Base-by-base conservation (phyloP, 805 yeast species). In the Cyberlindnera maclurae region DNA sequence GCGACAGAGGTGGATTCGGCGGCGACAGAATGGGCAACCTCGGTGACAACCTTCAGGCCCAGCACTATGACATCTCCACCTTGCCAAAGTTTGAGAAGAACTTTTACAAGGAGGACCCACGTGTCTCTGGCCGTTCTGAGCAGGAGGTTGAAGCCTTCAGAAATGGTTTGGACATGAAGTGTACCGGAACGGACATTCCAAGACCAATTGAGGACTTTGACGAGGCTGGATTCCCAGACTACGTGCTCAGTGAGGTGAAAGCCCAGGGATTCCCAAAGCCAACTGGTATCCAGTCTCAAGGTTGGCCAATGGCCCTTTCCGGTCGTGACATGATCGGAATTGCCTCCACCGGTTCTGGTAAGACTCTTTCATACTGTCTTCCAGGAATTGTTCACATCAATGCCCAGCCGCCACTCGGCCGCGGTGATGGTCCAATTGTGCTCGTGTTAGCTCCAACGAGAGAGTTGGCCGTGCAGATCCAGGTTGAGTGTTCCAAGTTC, bases 301-400 rank as follows among this genome's bases (percentile, higher is more conserved):
- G 98, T 71, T 93, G 98, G 98, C 98, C 98, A 48, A 93, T 93
- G 98, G 98, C 98, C 58, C 73, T 89, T 43, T 79, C 90, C 55
- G 98, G 98, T 72, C 86, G 97, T 70, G 97, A 93, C 64, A 83
- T 93, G 90, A 85, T 93, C 66, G 98, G 98, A 75, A 82, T 93
- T 63, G 97, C 98, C 41, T 83, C 96, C 52, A 93, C 98, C 51
- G 98, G 98, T 68, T 89, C 97, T 40, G 98, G 98, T 75, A 93
- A 93, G 74, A 93, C 98, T 46, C 73, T 93, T 55, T 86, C 97
- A 31, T 93, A 90, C 74, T 87, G 96, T 73, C 73, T 93, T 59
- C 98, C 98, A 50, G 83, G 93, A 50, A 93, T 93, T 60, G 96
- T 90, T 42, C 98, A 90, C 68, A 90, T 89, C 68, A 90, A 93